Evolutionary conservation across 2,329 filamentous ascomycete genomes (phyloP).

Genomic region (Penicillium freii): DNA sequence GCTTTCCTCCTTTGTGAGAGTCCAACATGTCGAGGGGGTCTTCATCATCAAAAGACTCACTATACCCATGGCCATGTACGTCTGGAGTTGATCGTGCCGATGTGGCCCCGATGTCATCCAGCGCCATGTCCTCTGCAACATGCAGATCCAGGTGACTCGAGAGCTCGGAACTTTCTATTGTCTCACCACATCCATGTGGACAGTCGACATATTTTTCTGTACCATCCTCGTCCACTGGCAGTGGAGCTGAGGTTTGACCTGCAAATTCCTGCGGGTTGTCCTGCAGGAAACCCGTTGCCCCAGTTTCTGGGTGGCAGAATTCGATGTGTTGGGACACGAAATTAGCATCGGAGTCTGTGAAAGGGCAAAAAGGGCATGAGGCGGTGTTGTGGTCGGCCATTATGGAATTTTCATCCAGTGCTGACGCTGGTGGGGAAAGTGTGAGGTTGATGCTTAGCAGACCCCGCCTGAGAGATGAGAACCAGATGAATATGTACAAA

Average conservation of each 20-base stretch:
- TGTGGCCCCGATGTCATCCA: constrained; percentile 38
- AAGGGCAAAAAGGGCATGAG: constrained; percentile 48
- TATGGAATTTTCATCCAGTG: not conserved
- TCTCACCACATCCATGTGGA: constrained; percentile 60
- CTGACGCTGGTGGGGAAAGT: not conserved
- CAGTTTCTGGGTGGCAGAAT: constrained; percentile 44
- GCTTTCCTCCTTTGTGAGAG: constrained; percentile 15
- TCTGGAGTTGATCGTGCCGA: constrained; percentile 4
- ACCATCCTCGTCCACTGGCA: constrained; percentile 10
- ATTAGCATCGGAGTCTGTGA: constrained; percentile 40
- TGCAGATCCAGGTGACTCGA: constrained; percentile 62
- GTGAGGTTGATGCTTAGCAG: not conserved
- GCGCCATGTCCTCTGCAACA: constrained; percentile 47
- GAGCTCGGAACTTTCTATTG: constrained; percentile 53
- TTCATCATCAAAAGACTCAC: constrained; percentile 12
- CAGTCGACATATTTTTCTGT: constrained; percentile 51
- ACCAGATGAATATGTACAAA: constrained; percentile 3
- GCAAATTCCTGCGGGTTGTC: constrained; percentile 4
- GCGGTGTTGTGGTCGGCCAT: constrained; percentile 25
- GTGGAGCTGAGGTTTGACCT: not conserved
- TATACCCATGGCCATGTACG: constrained; percentile 1
- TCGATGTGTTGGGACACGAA: constrained; percentile 47
- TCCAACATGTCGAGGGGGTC: constrained; percentile 5
- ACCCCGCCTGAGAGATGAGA: not conserved
- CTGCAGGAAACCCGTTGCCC: constrained; percentile 25